A percentile compares a stretch with the other conserved stretches of the same genome.
Evolutionary conservation across 108 stramenopile genomes (phyloP).

Genomic region (Discostella pseudostelligera): DNA sequence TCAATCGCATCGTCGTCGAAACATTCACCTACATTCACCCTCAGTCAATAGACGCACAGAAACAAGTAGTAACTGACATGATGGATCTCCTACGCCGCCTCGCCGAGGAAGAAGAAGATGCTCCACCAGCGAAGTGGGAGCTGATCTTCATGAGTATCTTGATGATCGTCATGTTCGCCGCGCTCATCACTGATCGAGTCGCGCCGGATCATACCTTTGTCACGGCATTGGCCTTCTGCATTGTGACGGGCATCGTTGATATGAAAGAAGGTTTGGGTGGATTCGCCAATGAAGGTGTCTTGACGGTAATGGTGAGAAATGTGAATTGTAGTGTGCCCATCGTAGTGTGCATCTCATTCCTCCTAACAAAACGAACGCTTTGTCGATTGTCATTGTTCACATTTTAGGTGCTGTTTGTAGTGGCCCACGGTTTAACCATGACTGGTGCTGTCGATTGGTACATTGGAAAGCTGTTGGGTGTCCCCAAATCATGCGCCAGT

Average conservation of each 20-base stretch:
- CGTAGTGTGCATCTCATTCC: not conserved
- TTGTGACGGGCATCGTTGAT: slow-evolving; percentile 64
- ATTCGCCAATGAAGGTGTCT: slow-evolving; percentile 69
- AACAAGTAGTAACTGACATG: not conserved
- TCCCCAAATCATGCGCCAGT: slow-evolving; percentile 50
- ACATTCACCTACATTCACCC: too few relatives aligned
- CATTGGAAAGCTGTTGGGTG: slow-evolving; percentile 69
- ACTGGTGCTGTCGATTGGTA: slow-evolving; percentile 83
- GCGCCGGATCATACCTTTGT: slow-evolving; percentile 67
- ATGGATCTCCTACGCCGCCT: slow-evolving; percentile 1
- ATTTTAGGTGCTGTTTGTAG: slow-evolving; percentile 52
- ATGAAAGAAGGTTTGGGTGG: slow-evolving; percentile 63
- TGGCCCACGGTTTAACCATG: slow-evolving; percentile 69
- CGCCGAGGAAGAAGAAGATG: not conserved
- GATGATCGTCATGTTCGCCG: slow-evolving; percentile 57
- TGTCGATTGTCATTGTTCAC: not conserved
- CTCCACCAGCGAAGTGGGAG: slow-evolving; percentile 37
- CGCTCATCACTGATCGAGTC: slow-evolving; percentile 58
- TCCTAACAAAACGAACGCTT: not conserved
- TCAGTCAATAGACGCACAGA: too few relatives aligned
- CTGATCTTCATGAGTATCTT: slow-evolving; percentile 53
- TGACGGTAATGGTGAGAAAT: slow-evolving; percentile 59
- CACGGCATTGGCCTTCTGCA: slow-evolving; percentile 55
- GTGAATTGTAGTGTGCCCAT: not conserved
- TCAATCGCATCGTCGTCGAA: too few relatives aligned